Base-by-base conservation (phyloP, 2,329 filamentous ascomycete species). In the Endoconidiophora polonica region DNA sequence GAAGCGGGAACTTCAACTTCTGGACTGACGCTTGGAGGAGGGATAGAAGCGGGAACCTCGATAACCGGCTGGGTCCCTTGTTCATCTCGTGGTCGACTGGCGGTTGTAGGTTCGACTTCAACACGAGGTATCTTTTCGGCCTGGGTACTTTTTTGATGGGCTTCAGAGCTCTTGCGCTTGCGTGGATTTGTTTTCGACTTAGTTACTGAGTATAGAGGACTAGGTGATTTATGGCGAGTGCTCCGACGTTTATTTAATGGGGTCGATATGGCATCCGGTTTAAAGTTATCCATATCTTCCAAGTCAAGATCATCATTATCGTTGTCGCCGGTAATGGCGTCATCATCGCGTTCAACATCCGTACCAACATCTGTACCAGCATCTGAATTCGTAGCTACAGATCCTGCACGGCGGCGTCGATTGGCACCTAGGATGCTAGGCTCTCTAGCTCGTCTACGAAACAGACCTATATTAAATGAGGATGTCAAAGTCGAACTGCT, bases 201-300 rank as follows among this genome's bases (percentile, higher is more conserved):
- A 36, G 7, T 46, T 7, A 3, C 44, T 4, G 20, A 46, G 7
- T 33, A 26, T 7, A 46, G 5, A 5, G 38, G 2, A 33, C 18
- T 24, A 3, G 24, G 16, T 2, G 43, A 22, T 12, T 24, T 43
- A 26, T 52, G 53, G n/a, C 61, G 61, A 39, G 63, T 65, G 54
- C 66, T 71, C 36, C 66, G 65, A 18, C 71, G 63, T 45, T 76
- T 53, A 24, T 39, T 73, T 23, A 81, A 58, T 3, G 81, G 80
- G 5, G 81, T 85, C 14, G 79, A 81, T 63, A 83, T 79, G 24
- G 77, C 78, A 51, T 83, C 78, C 0, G 72, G 80, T 47, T 67
- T 71, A 58, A 76, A 81, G 56, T 74, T 64, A 68, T 68, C 61
- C 54, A 63, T 56, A 47, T 73, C 50, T 16, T 43, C 70, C 20